Evolutionary conservation across 768 basidiomycete species (phyloP).

Genomic region (Auricularia sp.): DNA sequence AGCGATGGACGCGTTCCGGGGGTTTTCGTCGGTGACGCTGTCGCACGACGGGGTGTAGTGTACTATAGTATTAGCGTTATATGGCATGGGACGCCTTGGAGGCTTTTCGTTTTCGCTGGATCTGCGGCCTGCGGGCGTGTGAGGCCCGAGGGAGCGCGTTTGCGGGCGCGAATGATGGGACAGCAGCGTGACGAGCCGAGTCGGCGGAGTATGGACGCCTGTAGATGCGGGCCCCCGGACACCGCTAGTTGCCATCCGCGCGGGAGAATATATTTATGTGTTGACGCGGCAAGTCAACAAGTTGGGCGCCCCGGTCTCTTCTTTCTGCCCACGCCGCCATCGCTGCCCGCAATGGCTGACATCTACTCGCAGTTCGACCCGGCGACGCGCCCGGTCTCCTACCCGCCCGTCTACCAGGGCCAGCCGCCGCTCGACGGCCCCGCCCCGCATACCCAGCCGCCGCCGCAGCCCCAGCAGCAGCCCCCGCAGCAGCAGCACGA

Average conservation of each 20-base stretch:
- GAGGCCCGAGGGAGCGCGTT: neutral
- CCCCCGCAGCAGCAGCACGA: conserved; percentile 16
- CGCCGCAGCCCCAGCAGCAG: neutral
- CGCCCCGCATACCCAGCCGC: neutral
- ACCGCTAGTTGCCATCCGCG: neutral
- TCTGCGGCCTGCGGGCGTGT: neutral
- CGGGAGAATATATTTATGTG: neutral
- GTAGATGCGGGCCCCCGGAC: neutral
- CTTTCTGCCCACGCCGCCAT: conserved; percentile 1
- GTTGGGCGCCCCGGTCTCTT: conserved; percentile 1
- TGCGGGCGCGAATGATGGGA: neutral
- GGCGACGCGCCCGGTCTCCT: neutral
- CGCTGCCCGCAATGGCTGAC: conserved; percentile 1
- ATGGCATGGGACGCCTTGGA: neutral
- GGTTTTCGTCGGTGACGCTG: conserved; percentile 78
- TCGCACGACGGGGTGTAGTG: conserved; percentile 61
- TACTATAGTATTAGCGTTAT: neutral
- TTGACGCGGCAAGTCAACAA: neutral
- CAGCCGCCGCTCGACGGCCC: neutral
- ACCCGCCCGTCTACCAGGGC: neutral
- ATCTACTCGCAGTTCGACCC: neutral
- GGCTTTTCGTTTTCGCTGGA: neutral
- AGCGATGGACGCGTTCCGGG: conserved; percentile 68
- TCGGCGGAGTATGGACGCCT: neutral
- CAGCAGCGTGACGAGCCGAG: neutral